Conservation (phyloP, 148 eudicot genomes). For the Simmondsia chinensis region DNA sequence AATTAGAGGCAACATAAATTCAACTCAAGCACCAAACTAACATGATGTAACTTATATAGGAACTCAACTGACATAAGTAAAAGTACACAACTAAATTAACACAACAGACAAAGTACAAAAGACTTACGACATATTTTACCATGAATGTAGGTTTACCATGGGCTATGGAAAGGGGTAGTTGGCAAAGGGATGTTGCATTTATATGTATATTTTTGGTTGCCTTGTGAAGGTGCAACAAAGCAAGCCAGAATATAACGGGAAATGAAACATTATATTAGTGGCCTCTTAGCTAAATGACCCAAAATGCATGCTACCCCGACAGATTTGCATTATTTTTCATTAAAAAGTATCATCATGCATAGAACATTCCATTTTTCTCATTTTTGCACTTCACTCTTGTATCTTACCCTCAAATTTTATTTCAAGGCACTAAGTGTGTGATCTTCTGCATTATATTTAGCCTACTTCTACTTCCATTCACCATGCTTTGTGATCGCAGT, state of each 20-base stretch:
- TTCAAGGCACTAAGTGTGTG: slow-evolving; percentile 57
- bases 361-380: slow-evolving; percentile 7
- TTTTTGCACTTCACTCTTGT: slow-evolving; percentile 11
- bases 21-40: too few species aligned
- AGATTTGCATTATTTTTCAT: slow-evolving; percentile 28
- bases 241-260: slow-evolving; percentile 24
- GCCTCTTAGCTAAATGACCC: slow-evolving; percentile 14
- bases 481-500: background rate
- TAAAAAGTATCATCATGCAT: slow-evolving; percentile 40
- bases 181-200: slow-evolving; percentile 20
- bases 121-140: too few species aligned
- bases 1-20: too few species aligned
- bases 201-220: slow-evolving; percentile 9
- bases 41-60: too few species aligned
- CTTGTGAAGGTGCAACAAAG: slow-evolving; percentile 13
- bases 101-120: too few species aligned
- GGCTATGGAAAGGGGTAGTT: slow-evolving; percentile 21
- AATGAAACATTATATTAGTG: slow-evolving; percentile 8
- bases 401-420: slow-evolving; percentile 28
- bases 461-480: background rate
- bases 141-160: too few species aligned
- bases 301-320: slow-evolving; percentile 45
- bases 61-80: too few species aligned
- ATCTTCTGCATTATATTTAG: slow-evolving; percentile 7
- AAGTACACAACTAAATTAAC: too few species aligned